Evolutionary conservation across 106 monocot genomes (phyloP).

Genomic region (Vanilla planifolia): DNA sequence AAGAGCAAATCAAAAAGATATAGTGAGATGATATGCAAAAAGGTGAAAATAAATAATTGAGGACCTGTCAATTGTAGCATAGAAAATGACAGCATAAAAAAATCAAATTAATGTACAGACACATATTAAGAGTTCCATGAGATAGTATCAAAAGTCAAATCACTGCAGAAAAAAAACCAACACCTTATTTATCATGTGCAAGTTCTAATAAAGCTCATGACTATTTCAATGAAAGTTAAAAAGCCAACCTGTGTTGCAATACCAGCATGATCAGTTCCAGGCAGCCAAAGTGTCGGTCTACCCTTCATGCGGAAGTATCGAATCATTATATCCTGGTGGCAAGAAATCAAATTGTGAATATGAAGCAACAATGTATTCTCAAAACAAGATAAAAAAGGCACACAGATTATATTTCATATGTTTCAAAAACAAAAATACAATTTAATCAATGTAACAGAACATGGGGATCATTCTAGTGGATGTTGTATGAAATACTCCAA

Average conservation of each 20-base stretch:
- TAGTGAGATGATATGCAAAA: conserved; percentile 3
- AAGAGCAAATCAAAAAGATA: conserved; percentile 8
- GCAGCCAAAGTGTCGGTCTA: conserved; percentile 89
- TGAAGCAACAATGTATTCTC: too few relatives aligned
- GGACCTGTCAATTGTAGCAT: neutral
- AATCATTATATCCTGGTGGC: conserved; percentile 83
- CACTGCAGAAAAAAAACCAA: neutral
- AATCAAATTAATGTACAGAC: neutral
- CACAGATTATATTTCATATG: too few relatives aligned
- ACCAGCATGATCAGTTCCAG: conserved; percentile 98
- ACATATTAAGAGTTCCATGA: neutral
- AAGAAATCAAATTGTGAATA: too few relatives aligned
- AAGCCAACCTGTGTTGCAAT: conserved; percentile 91
- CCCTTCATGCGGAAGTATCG: conserved; percentile 98
- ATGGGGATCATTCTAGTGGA: too few relatives aligned
- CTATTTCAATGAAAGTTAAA: neutral
- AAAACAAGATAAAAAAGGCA: too few relatives aligned
- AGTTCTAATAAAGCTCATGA: neutral
- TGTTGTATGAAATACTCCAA: too few relatives aligned
- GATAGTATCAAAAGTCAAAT: neutral
- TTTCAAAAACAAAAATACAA: too few relatives aligned
- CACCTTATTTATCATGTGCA: too few relatives aligned
- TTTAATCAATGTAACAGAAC: too few relatives aligned
- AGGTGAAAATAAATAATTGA: neutral
- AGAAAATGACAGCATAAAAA: neutral